phyloP scores from a whole-genome alignment of 1,139 yeast species.

The Debaryomyces singareniensis region DNA sequence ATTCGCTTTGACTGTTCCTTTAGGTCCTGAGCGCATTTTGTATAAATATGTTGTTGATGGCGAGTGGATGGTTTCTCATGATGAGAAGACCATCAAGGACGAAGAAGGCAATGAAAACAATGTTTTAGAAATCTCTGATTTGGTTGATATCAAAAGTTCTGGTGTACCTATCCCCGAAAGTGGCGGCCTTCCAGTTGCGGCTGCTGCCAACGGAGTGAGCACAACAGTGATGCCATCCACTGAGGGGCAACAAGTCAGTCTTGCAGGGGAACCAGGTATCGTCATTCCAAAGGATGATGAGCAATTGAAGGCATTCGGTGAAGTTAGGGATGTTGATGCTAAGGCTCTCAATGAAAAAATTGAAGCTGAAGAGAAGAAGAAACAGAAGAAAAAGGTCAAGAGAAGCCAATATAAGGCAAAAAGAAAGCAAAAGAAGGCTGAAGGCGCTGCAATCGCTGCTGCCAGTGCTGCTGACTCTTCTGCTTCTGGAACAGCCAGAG shows the following conservation, averaged over 20 bases:
- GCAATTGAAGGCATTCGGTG: constrained; percentile 32
- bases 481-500: constrained; percentile 1
- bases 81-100: constrained; percentile 40
- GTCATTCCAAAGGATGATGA: constrained; percentile 34
- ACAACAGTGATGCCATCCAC: constrained; percentile 53
- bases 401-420: constrained; percentile 41
- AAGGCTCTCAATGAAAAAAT: constrained; percentile 24
- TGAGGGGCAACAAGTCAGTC: constrained; percentile 40
- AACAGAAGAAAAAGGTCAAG: constrained; percentile 44
- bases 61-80: constrained; percentile 50
- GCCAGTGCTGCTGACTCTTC: constrained; percentile 9
- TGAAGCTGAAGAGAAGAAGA: constrained; percentile 36
- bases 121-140: constrained; percentile 38
- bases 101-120: constrained; percentile 60
- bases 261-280: constrained; percentile 57
- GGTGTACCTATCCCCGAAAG: constrained; percentile 54
- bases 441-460: constrained; percentile 22
- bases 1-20: constrained; percentile 54
- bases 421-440: constrained; percentile 40
- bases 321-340: constrained; percentile 34
- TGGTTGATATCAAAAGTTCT: constrained; percentile 11
- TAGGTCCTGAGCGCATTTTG: constrained; percentile 35
- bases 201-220: constrained; percentile 16
- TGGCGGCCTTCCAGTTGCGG: constrained; percentile 31
- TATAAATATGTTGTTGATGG: constrained; percentile 77